Evolutionary conservation across 1,139 yeast genomes (phyloP).

Genomic region (Geotrichum restrictum): DNA sequence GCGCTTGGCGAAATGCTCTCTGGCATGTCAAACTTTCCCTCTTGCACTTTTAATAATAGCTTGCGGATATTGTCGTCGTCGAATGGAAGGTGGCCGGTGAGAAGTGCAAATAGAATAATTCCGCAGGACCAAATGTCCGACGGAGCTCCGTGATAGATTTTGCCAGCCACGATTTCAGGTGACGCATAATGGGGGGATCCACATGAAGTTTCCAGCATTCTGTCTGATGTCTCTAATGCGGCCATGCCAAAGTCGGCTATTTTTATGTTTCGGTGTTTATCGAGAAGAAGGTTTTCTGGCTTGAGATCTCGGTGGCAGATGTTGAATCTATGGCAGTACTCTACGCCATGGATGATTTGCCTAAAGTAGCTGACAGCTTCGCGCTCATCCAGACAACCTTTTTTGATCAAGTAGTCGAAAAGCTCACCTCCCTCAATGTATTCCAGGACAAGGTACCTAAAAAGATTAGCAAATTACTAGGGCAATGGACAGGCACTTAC

Average conservation of each 20-base stretch:
- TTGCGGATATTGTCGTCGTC: constrained; percentile 93
- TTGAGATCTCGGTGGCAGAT: constrained; percentile 89
- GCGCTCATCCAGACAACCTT: constrained; percentile 80
- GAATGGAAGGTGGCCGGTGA: constrained; percentile 93
- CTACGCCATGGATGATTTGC: constrained; percentile 87
- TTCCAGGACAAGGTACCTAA: constrained; percentile 72
- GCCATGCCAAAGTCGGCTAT: constrained; percentile 99
- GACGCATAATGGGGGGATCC: constrained; percentile 99
- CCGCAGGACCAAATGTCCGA: constrained; percentile 99
- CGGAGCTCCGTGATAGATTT: constrained; percentile 92
- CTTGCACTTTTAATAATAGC: constrained; percentile 80
- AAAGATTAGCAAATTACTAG: constrained; percentile 7
- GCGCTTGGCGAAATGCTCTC: constrained; percentile 74
- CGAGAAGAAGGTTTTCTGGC: constrained; percentile 87
- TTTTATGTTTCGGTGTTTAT: constrained; percentile 81
- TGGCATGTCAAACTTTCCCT: constrained; percentile 83
- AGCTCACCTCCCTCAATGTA: constrained; percentile 97
- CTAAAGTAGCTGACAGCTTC: constrained; percentile 89
- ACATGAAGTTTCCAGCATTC: constrained; percentile 86
- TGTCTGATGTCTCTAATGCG: constrained; percentile 84
- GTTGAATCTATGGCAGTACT: constrained; percentile 88
- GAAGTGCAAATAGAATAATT: constrained; percentile 82
- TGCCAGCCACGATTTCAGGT: constrained; percentile 95
- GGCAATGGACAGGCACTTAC: constrained; percentile 23
- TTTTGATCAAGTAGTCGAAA: constrained; percentile 82